Evolutionary conservation across 2,329 filamentous ascomycete genomes (phyloP), one percentile per base, ranked within the genome.

Genomic region (Aureobasidium vineae): DNA sequence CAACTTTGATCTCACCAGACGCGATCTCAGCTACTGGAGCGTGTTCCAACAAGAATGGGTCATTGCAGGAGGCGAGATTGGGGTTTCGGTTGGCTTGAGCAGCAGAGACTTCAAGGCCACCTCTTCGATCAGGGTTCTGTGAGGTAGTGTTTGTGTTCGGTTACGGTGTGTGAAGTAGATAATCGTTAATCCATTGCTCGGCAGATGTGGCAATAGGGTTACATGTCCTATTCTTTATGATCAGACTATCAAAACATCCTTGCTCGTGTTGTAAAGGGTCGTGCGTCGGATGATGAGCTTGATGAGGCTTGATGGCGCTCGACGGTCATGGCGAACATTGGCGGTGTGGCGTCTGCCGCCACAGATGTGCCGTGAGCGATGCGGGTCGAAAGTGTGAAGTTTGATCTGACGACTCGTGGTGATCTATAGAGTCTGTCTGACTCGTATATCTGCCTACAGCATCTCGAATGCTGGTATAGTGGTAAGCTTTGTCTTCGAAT

Each of bases 21-120:
- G 75, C 41, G 78, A 79, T 70, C 23, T 79, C 65, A 79, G 77
- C 66, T 79, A 77, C 67, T 79, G 78, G 78, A 68, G 77, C 69
- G 72, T 75, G 0, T 70, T 67, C 68, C 71, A 73, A 68, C 76
- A 78, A 73, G 78, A 79, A 57, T 81, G 79, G 41, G 68, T 73
- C 52, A 69, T 68, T 19, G 53, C 64, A 21, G 45, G 38, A 26
- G 69, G 71, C 15, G 67, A 67, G 19, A 68, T 71, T 33, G 59
- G 47, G 15, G 70, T 74, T 15, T 63, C 68, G 47, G 69, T 70
- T 33, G 73, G 73, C 5, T 71, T 74, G 52, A 72, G 70, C 41
- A 73, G 70, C 47, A 66, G 73, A 21, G 72, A 75, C 23, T 63
- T 66, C 45, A 54, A 60, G 36, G 41, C 23, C 43, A 60, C 64